A percentile compares a stretch with the other conserved stretches of the same genome.
These are phyloP conservation scores for Lepidium aucheri DNA, from an alignment of 345 rosid genomes.

Conservation along the genomic window DNA sequence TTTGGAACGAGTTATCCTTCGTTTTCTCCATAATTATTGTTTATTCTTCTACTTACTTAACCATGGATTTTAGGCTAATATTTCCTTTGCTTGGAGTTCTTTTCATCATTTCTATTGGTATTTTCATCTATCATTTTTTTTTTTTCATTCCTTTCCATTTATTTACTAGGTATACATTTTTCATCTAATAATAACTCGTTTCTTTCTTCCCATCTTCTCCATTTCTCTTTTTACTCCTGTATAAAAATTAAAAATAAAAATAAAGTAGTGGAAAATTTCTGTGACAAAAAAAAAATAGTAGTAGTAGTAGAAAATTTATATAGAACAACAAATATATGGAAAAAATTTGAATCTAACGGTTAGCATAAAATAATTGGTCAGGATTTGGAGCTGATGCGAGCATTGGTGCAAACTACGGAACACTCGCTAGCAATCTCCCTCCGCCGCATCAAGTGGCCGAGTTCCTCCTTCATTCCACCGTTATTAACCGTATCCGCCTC, in stretches of 20 bases:
- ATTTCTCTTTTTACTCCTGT: too few species aligned
- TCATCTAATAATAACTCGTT: background rate
- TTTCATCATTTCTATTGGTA: constrained; percentile 5
- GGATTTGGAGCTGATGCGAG: constrained; percentile 33
- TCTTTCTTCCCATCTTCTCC: background rate
- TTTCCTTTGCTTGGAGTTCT: background rate
- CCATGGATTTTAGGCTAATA: constrained; percentile 1
- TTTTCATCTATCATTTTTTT: constrained; percentile 1
- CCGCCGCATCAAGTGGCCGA: constrained; percentile 63
- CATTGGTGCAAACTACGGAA: constrained; percentile 80
- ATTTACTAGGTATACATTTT: background rate
- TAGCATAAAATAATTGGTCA: background rate
- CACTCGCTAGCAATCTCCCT: constrained; percentile 63
- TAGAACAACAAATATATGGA: too few species aligned
- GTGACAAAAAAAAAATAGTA: too few species aligned
- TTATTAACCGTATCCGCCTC: constrained; percentile 58
- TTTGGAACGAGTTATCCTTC: background rate
- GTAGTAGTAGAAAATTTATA: too few species aligned
- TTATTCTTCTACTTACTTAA: constrained; percentile 16
- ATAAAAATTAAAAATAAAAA: too few species aligned
- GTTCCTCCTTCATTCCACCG: constrained; percentile 61
- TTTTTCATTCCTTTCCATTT: background rate
- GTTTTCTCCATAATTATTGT: background rate
- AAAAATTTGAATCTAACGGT: constrained; percentile 2
- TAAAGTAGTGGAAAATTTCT: too few species aligned